Evolutionary conservation across 2,329 filamentous ascomycete genomes (phyloP).

Genomic region (Venturia pyrina): DNA sequence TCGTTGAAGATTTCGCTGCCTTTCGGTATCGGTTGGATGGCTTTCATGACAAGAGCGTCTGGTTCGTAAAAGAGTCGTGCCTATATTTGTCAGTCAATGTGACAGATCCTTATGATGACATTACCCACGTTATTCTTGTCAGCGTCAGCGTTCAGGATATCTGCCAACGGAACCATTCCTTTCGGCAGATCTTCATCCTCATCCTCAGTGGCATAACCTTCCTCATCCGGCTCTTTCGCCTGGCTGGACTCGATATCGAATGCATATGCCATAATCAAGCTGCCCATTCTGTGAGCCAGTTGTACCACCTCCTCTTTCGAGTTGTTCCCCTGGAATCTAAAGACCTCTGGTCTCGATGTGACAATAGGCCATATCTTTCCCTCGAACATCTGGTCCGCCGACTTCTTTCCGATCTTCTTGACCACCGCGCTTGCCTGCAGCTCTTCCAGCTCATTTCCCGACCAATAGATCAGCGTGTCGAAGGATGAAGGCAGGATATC

Average conservation of each 20-base stretch:
- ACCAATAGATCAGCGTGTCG: slow-evolving; percentile 88
- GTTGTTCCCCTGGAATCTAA: slow-evolving; percentile 27
- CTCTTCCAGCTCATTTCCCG: slow-evolving; percentile 54
- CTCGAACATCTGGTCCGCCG: slow-evolving; percentile 61
- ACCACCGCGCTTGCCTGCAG: slow-evolving; percentile 71
- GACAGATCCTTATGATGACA: slow-evolving; percentile 17
- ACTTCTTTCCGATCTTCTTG: slow-evolving; percentile 62
- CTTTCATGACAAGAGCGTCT: slow-evolving; percentile 56
- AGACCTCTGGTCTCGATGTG: slow-evolving; percentile 26
- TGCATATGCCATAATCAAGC: slow-evolving; percentile 84
- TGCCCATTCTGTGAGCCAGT: slow-evolving; percentile 71
- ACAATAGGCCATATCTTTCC: slow-evolving; percentile 46
- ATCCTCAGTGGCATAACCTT: slow-evolving; percentile 37
- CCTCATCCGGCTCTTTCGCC: slow-evolving; percentile 47
- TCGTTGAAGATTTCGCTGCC: slow-evolving; percentile 81
- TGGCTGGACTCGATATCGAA: slow-evolving; percentile 61
- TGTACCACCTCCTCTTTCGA: slow-evolving; percentile 36
- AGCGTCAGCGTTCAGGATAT: slow-evolving; percentile 81
- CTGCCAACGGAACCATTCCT: slow-evolving; percentile 85
- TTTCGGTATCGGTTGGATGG: slow-evolving; percentile 55
- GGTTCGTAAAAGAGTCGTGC: slow-evolving; percentile 53
- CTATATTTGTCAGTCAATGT: slow-evolving; percentile 19
- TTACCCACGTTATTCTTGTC: slow-evolving; percentile 60
- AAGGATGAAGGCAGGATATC: slow-evolving; percentile 61
- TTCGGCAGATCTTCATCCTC: slow-evolving; percentile 47